Evolutionary conservation across 2,329 filamentous ascomycete species (phyloP), one percentile per base, ranked within the genome.

Genomic region (Pleurostoma richardsiae): DNA sequence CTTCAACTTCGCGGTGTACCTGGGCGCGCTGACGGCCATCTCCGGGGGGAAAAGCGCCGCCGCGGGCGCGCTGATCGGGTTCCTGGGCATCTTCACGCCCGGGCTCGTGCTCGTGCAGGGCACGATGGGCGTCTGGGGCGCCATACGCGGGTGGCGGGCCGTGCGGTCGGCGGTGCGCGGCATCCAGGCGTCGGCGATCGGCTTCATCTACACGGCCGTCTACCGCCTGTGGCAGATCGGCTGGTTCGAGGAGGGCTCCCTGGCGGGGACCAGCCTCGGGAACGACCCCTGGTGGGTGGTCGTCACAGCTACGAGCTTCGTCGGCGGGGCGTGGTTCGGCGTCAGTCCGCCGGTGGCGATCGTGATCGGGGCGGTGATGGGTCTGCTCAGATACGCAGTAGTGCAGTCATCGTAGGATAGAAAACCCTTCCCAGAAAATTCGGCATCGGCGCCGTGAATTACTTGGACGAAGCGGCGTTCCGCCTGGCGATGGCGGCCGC

Each of bases 231-330:
- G 78, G 77, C 71, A 82, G 61, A 76, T 84, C 53, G 82, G 82
- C 0, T 82, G 74, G 49, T 61, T 85, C 5, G 77, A 76, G 10
- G 63, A 73, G 27, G 65, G 66, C 0, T 72, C 69, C 19, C 64
- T 68, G 47, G 56, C 57, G 3, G 81, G 81, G 0, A 72, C 67
- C 41, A 80, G 75, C 52, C 56, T 85, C 40, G 79, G 65, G 0
- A 67, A 71, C 36, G 80, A 84, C 50, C 79, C 81, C 1, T 84
- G 80, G 78, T 84, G 80, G 77, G 72, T 84, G 19, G 78, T 82
- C 4, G 71, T 83, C 2, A 73, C 80, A 2, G 75, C 77, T 4
- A 55, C 56, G 39, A 59, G 56, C 27, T 78, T 72, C 58, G 67
- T 73, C 3, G 68, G 65, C 7, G 70, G 67, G 39, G 61, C 65